Conservation (phyloP, 2,329 filamentous ascomycete genomes). For the Chaetomium sp. region DNA sequence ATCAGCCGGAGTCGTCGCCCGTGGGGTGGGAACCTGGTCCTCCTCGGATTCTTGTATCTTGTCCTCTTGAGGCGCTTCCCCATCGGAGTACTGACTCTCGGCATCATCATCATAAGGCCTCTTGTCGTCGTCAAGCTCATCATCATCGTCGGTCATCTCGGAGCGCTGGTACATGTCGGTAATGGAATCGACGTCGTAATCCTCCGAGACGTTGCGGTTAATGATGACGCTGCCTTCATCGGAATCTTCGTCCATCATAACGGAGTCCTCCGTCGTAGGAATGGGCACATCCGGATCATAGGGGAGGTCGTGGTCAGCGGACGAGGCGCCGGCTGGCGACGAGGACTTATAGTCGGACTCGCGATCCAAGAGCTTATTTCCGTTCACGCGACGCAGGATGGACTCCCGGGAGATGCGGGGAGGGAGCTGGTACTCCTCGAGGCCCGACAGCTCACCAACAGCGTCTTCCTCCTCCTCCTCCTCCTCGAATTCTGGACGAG, state of each 20-base stretch:
- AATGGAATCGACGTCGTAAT: slow-evolving; percentile 67
- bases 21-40: slow-evolving; percentile 47
- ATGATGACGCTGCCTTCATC: slow-evolving; percentile 65
- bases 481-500: slow-evolving; percentile 47
- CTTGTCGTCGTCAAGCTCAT: slow-evolving; percentile 38
- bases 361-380: slow-evolving; percentile 55
- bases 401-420: slow-evolving; percentile 89
- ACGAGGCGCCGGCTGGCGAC: slow-evolving; percentile 61
- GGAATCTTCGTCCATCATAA: slow-evolving; percentile 48
- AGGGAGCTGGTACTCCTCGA: slow-evolving; percentile 67
- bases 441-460: slow-evolving; percentile 60
- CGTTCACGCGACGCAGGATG: slow-evolving; percentile 85
- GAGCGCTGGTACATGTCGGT: slow-evolving; percentile 65
- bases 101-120: slow-evolving; percentile 45
- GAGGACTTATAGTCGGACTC: slow-evolving; percentile 67
- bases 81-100: slow-evolving; percentile 59
- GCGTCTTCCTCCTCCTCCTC: slow-evolving; percentile 59
- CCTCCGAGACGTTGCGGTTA: slow-evolving; percentile 63
- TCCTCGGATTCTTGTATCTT: slow-evolving; percentile 36
- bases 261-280: slow-evolving; percentile 76
- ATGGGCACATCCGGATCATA: slow-evolving; percentile 89
- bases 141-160: slow-evolving; percentile 40
- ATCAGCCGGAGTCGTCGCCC: slow-evolving; percentile 47
- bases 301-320: slow-evolving; percentile 57
- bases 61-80: not conserved